Evolutionary conservation across 2,329 filamentous ascomycete species (phyloP).

Genomic region (Aureobasidium vineae): DNA sequence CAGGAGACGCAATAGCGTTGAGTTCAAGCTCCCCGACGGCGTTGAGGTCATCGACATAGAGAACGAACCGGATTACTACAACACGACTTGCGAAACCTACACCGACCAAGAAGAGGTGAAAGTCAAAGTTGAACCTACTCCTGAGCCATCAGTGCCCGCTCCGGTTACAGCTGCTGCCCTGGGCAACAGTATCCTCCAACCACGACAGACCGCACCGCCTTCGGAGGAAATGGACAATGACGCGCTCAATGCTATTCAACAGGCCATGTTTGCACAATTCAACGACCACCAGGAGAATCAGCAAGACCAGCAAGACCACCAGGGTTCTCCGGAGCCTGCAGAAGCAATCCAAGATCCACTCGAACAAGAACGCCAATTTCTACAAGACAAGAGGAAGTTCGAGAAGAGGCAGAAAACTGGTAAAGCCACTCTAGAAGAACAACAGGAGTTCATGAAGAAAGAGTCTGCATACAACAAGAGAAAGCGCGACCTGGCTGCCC

Average conservation of each 20-base stretch:
- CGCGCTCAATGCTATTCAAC: neutral
- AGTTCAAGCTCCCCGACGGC: neutral
- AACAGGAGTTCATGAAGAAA: slow-evolving; percentile 30
- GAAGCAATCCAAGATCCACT: neutral
- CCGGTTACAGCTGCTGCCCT: neutral
- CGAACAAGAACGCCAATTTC: neutral
- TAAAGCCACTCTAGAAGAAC: slow-evolving; percentile 28
- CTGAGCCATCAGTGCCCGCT: neutral
- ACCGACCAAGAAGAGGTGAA: neutral
- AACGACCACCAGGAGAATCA: too few relatives aligned
- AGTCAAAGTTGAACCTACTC: neutral
- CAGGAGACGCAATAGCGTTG: too few relatives aligned
- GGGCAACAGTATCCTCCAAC: neutral
- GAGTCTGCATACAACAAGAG: neutral
- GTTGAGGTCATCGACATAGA: neutral
- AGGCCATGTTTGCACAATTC: neutral
- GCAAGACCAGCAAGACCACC: too few relatives aligned
- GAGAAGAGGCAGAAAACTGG: slow-evolving; percentile 28
- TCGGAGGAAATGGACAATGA: neutral
- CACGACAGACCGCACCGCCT: neutral
- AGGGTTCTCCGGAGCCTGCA: too few relatives aligned
- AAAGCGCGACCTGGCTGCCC: neutral
- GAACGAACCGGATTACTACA: neutral
- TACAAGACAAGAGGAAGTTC: neutral
- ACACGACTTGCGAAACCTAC: neutral